Base-by-base conservation (phyloP, 441 rosid species). In the Mallotus repandus region DNA sequence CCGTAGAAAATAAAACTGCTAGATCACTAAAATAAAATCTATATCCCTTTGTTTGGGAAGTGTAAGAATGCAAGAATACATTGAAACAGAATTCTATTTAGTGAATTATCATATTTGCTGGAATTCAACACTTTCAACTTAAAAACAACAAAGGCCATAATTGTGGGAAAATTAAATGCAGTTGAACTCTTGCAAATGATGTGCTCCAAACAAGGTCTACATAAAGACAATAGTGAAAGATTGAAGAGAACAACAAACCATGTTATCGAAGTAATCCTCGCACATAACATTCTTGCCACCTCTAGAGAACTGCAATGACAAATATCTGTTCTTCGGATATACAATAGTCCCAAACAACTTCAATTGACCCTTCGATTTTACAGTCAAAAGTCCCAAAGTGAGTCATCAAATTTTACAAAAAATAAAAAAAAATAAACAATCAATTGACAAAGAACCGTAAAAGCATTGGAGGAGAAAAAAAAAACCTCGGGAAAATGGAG, bases 211-310 rank as follows among this genome's bases (percentile, higher is more conserved):
- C 41, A 16, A 35, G 18, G 21, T 19, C 11, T 21, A 46, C 12
- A 9, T 38, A 32, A 66, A 18, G 25, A 9, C 18, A 9, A 16
- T 41, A n/a, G 6, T 21, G 15, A 56, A 69, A 4, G 53, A 45
- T 16, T 3, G 50, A 77, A 25, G 19, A 50, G 68, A 65, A 78
- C 68, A 61, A 86, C 89, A 55, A 25, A 94, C 96, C 97, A 92
- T 85, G 81, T 83, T 89, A 73, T 95, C 98, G 64, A 91, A 95
- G 78, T 80, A 86, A 74, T 95, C 98, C 80, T 95, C 98, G 11
- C 97, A 92, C 81, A 85, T 77, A 9, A 90, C 97, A 55, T 85
- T 95, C 84, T 92, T 95, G 59, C 99, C 96, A 55, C 91, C 94
- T 79, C 88, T 85, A 52, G 99, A 91, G 86, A 92, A 92, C 21